phyloP scores from a whole-genome alignment of 2,329 filamentous ascomycete genomes.

The Pyricularia sp. region DNA sequence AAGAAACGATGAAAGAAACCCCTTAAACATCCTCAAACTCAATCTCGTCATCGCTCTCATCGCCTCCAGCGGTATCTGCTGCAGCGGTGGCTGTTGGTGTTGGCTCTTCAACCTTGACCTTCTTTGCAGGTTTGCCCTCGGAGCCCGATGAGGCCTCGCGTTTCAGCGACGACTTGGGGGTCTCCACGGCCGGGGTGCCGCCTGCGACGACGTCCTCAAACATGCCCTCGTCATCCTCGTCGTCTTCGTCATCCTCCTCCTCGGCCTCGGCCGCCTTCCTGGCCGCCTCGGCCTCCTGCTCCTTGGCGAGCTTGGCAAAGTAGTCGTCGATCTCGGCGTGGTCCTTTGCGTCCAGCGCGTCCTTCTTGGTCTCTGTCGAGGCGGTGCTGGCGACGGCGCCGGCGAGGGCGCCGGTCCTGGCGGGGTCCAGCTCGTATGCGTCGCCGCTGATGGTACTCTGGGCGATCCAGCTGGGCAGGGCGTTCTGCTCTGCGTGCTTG shows the following conservation, averaged over 20 bases:
- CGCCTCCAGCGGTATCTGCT: conserved; percentile 16
- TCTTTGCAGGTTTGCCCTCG: conserved; percentile 41
- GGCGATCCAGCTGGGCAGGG: conserved; percentile 58
- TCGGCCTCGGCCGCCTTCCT: conserved; percentile 13
- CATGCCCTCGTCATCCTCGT: conserved; percentile 27
- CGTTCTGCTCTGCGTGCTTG: conserved; percentile 54
- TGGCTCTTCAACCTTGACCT: conserved; percentile 43
- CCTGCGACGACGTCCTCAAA: conserved; percentile 36
- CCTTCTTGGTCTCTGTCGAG: conserved; percentile 17
- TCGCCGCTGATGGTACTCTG: conserved; percentile 55
- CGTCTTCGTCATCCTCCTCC: conserved; percentile 23
- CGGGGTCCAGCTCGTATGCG: conserved; percentile 32
- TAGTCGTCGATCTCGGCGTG: conserved; percentile 50
- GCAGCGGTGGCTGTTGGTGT: background rate
- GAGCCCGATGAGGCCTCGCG: conserved; percentile 15
- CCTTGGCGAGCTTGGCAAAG: conserved; percentile 49
- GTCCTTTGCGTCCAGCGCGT: conserved; percentile 33
- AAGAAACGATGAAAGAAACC: background rate
- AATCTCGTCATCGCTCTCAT: conserved; percentile 39
- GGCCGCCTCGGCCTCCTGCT: conserved; percentile 33
- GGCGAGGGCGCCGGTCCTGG: conserved; percentile 16
- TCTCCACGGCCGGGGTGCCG: conserved; percentile 18
- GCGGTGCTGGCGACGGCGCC: conserved; percentile 20
- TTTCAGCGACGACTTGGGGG: conserved; percentile 17
- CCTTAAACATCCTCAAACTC: conserved; percentile 44